phyloP scores from a whole-genome alignment of 768 basidiomycete genomes.

The Chiua virens region DNA sequence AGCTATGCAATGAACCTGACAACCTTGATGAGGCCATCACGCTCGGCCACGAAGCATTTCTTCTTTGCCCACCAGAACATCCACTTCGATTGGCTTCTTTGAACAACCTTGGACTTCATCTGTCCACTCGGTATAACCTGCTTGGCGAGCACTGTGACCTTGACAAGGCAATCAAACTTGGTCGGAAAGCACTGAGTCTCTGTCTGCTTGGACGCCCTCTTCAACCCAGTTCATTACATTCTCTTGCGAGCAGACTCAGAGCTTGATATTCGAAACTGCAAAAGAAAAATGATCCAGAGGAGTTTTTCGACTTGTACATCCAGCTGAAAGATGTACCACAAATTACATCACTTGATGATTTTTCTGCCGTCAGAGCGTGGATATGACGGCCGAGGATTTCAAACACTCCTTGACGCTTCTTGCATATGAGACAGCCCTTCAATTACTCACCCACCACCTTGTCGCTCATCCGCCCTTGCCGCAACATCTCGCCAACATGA shows the following conservation, averaged over 20 bases:
- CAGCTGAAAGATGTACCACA: not conserved
- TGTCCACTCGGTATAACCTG: too few relatives aligned
- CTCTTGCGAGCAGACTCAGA: constrained; percentile 8
- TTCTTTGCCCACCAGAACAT: too few relatives aligned
- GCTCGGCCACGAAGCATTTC: too few relatives aligned
- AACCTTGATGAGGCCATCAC: too few relatives aligned
- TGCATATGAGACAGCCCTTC: not conserved
- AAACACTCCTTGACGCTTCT: not conserved
- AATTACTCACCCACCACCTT: not conserved
- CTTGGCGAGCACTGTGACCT: too few relatives aligned
- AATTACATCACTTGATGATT: not conserved
- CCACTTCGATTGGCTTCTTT: too few relatives aligned
- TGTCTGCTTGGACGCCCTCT: not conserved
- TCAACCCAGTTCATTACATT: not conserved
- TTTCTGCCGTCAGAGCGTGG: not conserved
- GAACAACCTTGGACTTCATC: too few relatives aligned
- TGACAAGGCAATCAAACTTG: not conserved
- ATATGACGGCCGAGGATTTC: not conserved
- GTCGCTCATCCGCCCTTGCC: not conserved
- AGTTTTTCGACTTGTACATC: constrained; percentile 1
- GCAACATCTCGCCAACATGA: not conserved
- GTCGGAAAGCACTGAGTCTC: not conserved
- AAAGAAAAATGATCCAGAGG: constrained; percentile 3
- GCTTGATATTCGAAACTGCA: constrained; percentile 10
- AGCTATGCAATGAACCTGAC: too few relatives aligned